Percentiles rank a stretch among this genome's conserved stretches.
Evolutionary conservation across 2,329 filamentous ascomycete species (phyloP).

Genomic region (Alternaria sp.): DNA sequence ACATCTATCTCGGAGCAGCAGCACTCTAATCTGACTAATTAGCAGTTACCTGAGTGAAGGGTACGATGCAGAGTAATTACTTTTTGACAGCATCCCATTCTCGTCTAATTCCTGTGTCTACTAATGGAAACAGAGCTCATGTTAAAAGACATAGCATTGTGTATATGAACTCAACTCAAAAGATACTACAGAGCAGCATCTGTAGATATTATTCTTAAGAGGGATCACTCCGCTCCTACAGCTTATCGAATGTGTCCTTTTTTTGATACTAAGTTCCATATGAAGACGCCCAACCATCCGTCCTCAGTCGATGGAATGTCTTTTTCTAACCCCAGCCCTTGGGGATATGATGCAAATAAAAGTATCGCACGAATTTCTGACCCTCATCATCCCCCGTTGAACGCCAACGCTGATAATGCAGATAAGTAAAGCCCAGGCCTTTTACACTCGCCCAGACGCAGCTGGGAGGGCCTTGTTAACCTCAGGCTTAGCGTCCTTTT

Average conservation of each 20-base stretch:
- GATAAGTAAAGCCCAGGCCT: constrained; percentile 6
- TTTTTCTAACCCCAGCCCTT: constrained; percentile 32
- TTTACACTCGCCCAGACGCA: constrained; percentile 14
- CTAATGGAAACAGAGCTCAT: too few relatives aligned
- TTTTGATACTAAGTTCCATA: not conserved
- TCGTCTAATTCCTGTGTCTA: too few relatives aligned
- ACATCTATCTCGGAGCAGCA: too few relatives aligned
- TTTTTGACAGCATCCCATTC: too few relatives aligned
- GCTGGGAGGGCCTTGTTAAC: constrained; percentile 18
- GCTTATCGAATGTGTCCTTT: constrained; percentile 5
- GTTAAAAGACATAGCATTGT: too few relatives aligned
- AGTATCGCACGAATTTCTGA: constrained; percentile 10
- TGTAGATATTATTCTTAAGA: not conserved
- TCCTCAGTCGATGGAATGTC: not conserved
- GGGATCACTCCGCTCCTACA: not conserved
- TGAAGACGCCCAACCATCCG: not conserved
- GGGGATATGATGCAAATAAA: constrained; percentile 28
- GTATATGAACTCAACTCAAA: not conserved
- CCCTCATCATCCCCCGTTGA: constrained; percentile 10
- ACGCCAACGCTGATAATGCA: constrained; percentile 36
- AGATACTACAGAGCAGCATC: not conserved
- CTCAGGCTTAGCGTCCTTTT: constrained; percentile 37
- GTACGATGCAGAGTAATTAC: too few relatives aligned
- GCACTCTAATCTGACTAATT: too few relatives aligned
- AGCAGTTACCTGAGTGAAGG: too few relatives aligned